Base-by-base conservation (phyloP, 2,329 filamentous ascomycete genomes). In the Rhexocercosporidium sp. region DNA sequence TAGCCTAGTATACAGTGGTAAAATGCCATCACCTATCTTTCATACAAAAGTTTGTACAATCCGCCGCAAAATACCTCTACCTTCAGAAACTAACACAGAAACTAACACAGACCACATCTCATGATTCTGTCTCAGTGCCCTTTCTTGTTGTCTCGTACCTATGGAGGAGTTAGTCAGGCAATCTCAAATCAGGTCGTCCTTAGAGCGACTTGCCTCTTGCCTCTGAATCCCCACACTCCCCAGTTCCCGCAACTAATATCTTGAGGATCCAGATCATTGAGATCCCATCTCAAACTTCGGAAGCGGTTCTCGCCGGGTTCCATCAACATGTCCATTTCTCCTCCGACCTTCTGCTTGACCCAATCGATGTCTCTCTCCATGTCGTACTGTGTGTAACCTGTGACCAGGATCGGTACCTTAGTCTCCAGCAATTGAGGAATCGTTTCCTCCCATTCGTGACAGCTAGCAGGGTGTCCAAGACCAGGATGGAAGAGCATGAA, bases 401-500 rank as follows among this genome's bases (percentile, higher is more conserved):
- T 99, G 73, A 92, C 94, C 71, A 99, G 88, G 72, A 99, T 92
- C 0, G 96, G 96, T 1, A 96, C 90, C 81, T 99, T 99, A 3
- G 96, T 99, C 82, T 97, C 94, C 22, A 99, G 84, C 31, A 99
- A 86, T 75, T 94, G 85, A 1, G 96, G 96, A 8, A 99, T 81
- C 0, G 96, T 98, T 74, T 95, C 90, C 67, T 91, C 87, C 96
- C 96, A 99, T 79, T 99, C 96, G 75, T 97, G 92, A 62, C 92
- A 92, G 76, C 91, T 95, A 16, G 94, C 93, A 0, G 96, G 94
- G 79, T 99, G 96, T 14, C 96, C 96, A 20, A 99, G 86, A 9
- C 96, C 96, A 0, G 96, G 96, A 77, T 99, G 96, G 85, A 98
- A 99, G 61, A 97, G 86, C 75, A 99, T 90, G 77, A 99, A 97